A percentile compares a stretch with the other conserved stretches of the same genome.
Conservation (phyloP, 768 basidiomycete genomes). For the Cyathus striatus region DNA sequence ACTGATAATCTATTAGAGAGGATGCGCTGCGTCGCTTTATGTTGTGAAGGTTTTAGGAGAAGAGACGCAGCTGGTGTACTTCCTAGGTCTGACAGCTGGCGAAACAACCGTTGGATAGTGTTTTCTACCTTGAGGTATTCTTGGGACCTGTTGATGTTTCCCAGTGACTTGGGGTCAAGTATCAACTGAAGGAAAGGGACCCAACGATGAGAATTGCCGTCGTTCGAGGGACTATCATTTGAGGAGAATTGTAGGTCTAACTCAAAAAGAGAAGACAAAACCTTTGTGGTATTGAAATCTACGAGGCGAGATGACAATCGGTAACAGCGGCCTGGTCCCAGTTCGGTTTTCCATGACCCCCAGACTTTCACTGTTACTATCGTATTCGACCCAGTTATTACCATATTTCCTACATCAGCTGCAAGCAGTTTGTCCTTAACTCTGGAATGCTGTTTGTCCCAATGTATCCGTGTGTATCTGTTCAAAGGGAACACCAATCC, state of each 20-base stretch:
- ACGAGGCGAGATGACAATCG: conserved; percentile 46
- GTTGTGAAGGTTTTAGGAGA: conserved; percentile 42
- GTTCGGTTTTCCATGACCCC: conserved; percentile 20
- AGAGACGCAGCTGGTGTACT: conserved; percentile 29
- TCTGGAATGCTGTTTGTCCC: conserved; percentile 30
- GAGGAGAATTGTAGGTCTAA: conserved; percentile 33
- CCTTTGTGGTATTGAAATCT: conserved; percentile 47
- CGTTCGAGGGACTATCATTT: neutral
- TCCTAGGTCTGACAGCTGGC: conserved; percentile 28
- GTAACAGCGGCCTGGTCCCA: conserved; percentile 30
- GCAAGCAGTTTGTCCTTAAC: conserved; percentile 33
- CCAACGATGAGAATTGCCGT: conserved; percentile 10
- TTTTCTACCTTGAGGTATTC: conserved; percentile 27
- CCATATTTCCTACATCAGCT: conserved; percentile 38
- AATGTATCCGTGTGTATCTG: conserved; percentile 26
- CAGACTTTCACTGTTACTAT: conserved; percentile 34
- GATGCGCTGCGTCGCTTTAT: conserved; percentile 36
- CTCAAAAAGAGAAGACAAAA: conserved; percentile 40
- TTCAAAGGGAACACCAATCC: conserved; percentile 40
- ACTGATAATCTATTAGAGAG: conserved; percentile 39
- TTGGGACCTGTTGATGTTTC: conserved; percentile 17
- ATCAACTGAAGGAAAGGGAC: conserved; percentile 42
- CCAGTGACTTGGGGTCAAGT: conserved; percentile 34
- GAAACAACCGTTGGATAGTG: conserved; percentile 34
- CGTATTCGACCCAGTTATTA: conserved; percentile 21